phyloP scores from a whole-genome alignment of 108 stramenopile species.

The Skeletonema marinoi region DNA sequence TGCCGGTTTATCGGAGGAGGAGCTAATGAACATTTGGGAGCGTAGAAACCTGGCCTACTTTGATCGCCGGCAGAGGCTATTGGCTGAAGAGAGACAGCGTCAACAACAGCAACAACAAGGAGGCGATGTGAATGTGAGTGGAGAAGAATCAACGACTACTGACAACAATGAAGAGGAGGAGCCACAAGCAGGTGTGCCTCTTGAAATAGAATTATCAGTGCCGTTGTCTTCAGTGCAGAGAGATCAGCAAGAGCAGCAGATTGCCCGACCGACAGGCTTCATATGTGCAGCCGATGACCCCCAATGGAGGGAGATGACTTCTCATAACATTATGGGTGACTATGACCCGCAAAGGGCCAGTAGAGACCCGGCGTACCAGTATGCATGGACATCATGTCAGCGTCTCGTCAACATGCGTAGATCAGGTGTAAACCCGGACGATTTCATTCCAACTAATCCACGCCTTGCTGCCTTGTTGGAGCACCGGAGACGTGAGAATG shows the following conservation, averaged over 20 bases:
- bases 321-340: background rate
- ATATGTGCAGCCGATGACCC: background rate
- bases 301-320: background rate
- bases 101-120: background rate
- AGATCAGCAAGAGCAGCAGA: background rate
- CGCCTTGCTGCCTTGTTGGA: background rate
- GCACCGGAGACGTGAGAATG: background rate
- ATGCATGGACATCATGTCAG: background rate
- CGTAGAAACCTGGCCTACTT: slow-evolving; percentile 1
- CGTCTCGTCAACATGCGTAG: background rate
- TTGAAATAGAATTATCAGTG: background rate
- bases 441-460: background rate
- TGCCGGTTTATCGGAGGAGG: background rate
- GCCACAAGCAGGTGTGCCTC: background rate
- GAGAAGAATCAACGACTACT: background rate
- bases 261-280: background rate
- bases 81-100: background rate
- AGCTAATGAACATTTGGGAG: background rate
- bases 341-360: background rate
- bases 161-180: background rate
- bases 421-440: background rate
- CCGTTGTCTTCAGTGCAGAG: background rate
- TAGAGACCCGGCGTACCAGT: background rate
- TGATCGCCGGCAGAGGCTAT: background rate
- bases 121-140: background rate